phyloP scores from a whole-genome alignment of 768 basidiomycete species.

The Gautieria morchelliformis region DNA sequence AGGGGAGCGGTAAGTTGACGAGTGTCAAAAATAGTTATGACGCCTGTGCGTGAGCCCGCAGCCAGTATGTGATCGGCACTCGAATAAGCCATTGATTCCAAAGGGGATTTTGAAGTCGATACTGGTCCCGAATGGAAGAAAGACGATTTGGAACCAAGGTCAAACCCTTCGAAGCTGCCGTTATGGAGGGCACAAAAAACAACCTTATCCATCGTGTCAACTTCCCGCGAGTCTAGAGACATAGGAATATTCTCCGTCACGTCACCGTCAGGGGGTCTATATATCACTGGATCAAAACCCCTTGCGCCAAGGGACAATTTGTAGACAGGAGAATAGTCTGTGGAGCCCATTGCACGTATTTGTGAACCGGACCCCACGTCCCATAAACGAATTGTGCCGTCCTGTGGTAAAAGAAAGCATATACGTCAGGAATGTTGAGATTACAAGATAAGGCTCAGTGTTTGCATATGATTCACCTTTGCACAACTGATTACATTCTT shows the following conservation, averaged over 20 bases:
- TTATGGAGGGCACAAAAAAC: slow-evolving; percentile 46
- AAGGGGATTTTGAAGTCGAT: slow-evolving; percentile 20
- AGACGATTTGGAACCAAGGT: slow-evolving; percentile 32
- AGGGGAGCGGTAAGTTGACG: slow-evolving; percentile 32
- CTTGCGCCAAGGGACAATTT: slow-evolving; percentile 37
- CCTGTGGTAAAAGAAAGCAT: slow-evolving; percentile 18
- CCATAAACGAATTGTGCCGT: slow-evolving; percentile 65
- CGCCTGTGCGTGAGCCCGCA: slow-evolving; percentile 47
- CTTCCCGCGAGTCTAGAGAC: slow-evolving; percentile 25
- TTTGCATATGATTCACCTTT: slow-evolving; percentile 19
- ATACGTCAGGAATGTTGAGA: background rate
- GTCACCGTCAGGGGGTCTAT: slow-evolving; percentile 16
- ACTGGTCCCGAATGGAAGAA: slow-evolving; percentile 18
- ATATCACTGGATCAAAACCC: slow-evolving; percentile 16
- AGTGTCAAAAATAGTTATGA: slow-evolving; percentile 47
- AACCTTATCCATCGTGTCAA: slow-evolving; percentile 38
- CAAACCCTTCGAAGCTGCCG: slow-evolving; percentile 47
- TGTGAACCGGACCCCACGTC: slow-evolving; percentile 48
- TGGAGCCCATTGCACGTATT: slow-evolving; percentile 34
- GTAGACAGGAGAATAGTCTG: slow-evolving; percentile 31
- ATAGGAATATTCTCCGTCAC: slow-evolving; percentile 7
- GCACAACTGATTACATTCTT: slow-evolving; percentile 57
- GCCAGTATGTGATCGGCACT: slow-evolving; percentile 35
- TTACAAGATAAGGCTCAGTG: background rate
- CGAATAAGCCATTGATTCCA: slow-evolving; percentile 40